These are phyloP conservation scores for Amanita fuliginea DNA, from an alignment of 768 basidiomycete genomes.

Conservation along the genomic window DNA sequence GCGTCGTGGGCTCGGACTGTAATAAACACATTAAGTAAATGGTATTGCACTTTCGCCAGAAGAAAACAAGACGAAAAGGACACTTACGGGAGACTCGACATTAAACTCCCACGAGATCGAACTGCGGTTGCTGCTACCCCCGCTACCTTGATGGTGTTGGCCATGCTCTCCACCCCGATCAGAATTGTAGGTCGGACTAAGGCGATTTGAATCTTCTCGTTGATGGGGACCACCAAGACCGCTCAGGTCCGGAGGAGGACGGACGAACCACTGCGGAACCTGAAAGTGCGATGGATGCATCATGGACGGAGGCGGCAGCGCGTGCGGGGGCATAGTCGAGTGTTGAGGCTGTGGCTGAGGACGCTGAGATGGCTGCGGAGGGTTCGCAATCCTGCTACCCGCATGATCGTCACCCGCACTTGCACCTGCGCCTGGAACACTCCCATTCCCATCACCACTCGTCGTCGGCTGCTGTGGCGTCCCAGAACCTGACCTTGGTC, in stretches of 20 bases:
- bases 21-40: background rate
- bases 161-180: no score
- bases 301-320: no score
- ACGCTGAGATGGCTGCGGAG: background rate
- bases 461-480: no score
- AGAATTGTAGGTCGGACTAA: background rate
- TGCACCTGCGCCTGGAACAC: background rate
- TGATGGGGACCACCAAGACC: background rate
- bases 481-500: background rate
- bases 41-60: background rate
- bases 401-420: background rate
- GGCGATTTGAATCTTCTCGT: background rate
- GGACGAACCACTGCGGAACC: background rate
- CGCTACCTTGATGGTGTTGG: background rate
- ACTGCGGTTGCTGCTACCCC: background rate
- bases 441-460: no score
- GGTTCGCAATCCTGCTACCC: background rate
- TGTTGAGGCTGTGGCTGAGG: background rate
- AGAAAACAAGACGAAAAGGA: no score
- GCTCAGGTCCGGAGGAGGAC: background rate
- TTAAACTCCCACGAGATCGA: background rate
- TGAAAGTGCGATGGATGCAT: background rate
- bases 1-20: background rate
- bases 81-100: constrained; percentile 1
- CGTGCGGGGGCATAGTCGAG: background rate